Percentiles rank a stretch among this genome's conserved stretches.
phyloP scores from a whole-genome alignment of 441 rosid genomes.

The Aquilaria agallochum region DNA sequence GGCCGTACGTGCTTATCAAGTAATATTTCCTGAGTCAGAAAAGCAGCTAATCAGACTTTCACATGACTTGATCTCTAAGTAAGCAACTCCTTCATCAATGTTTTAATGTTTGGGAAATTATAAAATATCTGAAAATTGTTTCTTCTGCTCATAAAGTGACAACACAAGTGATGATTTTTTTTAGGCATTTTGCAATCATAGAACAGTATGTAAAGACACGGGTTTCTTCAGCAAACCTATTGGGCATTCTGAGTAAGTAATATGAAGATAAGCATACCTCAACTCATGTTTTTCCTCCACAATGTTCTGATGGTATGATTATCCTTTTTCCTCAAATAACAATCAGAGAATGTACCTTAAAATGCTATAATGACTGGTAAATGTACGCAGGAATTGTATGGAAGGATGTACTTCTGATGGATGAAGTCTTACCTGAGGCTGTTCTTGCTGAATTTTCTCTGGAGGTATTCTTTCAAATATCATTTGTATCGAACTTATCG shows the following conservation, averaged over 20 bases:
- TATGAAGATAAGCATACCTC: slow-evolving; percentile 18
- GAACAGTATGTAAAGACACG: slow-evolving; percentile 55
- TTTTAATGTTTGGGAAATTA: slow-evolving; percentile 2
- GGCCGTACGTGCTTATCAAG: slow-evolving; percentile 87
- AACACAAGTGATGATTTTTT: slow-evolving; percentile 11
- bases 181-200: slow-evolving; percentile 73
- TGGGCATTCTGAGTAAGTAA: slow-evolving; percentile 63
- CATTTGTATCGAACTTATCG: slow-evolving; percentile 1
- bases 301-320: neutral
- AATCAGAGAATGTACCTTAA: neutral
- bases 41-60: slow-evolving; percentile 75
- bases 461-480: slow-evolving; percentile 48
- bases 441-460: slow-evolving; percentile 63
- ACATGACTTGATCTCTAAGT: slow-evolving; percentile 68
- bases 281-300: slow-evolving; percentile 15
- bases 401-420: slow-evolving; percentile 86
- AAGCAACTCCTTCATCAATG: slow-evolving; percentile 17
- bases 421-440: slow-evolving; percentile 80
- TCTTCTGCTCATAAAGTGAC: neutral
- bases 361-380: slow-evolving; percentile 13
- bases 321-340: slow-evolving; percentile 1
- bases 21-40: slow-evolving; percentile 92
- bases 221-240: slow-evolving; percentile 53
- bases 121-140: neutral
- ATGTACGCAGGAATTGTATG: slow-evolving; percentile 67